Percentiles rank a stretch among this genome's conserved stretches.
These are phyloP conservation scores for Catharanthus roseus DNA, from an alignment of 257 asterid genomes.

Conservation along the genomic window DNA sequence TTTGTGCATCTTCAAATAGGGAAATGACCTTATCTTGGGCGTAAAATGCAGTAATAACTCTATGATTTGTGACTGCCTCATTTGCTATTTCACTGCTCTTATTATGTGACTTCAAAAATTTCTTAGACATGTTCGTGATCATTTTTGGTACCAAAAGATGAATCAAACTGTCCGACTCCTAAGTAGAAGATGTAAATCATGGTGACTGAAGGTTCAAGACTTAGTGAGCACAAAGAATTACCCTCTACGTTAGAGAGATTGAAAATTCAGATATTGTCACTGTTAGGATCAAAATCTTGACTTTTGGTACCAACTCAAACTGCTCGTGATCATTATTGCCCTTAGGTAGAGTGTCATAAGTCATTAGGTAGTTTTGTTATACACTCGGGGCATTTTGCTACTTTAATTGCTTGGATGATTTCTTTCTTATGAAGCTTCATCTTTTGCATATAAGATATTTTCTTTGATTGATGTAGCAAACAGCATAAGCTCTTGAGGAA, in stretches of 20 bases:
- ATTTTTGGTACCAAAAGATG: too few relatives aligned
- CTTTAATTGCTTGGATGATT: constrained; percentile 32
- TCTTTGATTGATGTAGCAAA: constrained; percentile 48
- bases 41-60: constrained; percentile 43
- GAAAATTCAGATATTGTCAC: too few relatives aligned
- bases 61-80: too few relatives aligned
- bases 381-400: constrained; percentile 49
- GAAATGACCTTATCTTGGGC: constrained; percentile 30
- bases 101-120: constrained; percentile 36
- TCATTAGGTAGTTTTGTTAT: constrained; percentile 41
- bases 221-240: too few relatives aligned
- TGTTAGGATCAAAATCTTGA: too few relatives aligned
- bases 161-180: too few relatives aligned
- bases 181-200: too few relatives aligned
- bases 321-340: constrained; percentile 32
- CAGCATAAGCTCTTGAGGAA: constrained; percentile 47
- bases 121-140: constrained; percentile 44
- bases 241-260: too few relatives aligned
- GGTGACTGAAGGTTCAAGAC: too few relatives aligned
- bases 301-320: too few relatives aligned
- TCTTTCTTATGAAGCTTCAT: constrained; percentile 37
- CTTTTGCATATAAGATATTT: constrained; percentile 41
- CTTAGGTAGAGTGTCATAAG: constrained; percentile 31
- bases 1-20: constrained; percentile 32
- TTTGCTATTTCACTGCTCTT: too few relatives aligned